Conservation (phyloP, 2,329 filamentous ascomycete species). For the Alternaria sp. region DNA sequence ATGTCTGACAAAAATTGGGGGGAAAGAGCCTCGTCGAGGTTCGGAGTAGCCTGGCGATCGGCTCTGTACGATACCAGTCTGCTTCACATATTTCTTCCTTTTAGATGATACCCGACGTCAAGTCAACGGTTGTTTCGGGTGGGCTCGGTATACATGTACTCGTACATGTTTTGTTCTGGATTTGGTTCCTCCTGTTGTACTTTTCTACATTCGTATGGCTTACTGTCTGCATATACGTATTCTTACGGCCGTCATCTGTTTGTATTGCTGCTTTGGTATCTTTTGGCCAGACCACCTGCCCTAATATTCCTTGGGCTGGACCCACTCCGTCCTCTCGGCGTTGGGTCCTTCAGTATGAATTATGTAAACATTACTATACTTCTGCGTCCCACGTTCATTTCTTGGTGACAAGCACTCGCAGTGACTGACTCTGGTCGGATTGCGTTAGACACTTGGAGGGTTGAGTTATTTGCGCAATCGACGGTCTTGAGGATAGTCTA, state of each 20-base stretch:
- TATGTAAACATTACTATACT: constrained; percentile 7
- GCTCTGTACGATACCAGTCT: constrained; percentile 15
- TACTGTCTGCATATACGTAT: constrained; percentile 15
- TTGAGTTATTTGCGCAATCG: neutral
- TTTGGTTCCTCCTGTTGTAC: neutral
- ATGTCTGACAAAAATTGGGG: constrained; percentile 10
- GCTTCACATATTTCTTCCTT: constrained; percentile 15
- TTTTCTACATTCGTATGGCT: constrained; percentile 12
- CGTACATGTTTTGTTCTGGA: constrained; percentile 17
- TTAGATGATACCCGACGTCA: constrained; percentile 30
- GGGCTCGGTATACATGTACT: constrained; percentile 21
- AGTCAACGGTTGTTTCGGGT: constrained; percentile 24
- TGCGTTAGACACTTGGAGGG: neutral
- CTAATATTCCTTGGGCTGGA: constrained; percentile 38
- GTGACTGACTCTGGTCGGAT: constrained; percentile 6
- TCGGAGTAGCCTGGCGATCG: neutral
- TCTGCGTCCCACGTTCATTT: neutral
- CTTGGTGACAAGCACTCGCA: neutral
- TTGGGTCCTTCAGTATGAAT: constrained; percentile 22
- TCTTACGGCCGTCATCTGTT: constrained; percentile 15
- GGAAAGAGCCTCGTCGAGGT: neutral
- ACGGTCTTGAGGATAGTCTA: neutral
- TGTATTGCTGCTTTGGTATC: constrained; percentile 24
- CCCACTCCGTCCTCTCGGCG: constrained; percentile 22
- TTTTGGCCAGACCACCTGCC: constrained; percentile 25